Percentiles rank a stretch among this genome's conserved stretches.
Conservation (phyloP, 768 basidiomycete species). For the Suillus clintonianus region DNA sequence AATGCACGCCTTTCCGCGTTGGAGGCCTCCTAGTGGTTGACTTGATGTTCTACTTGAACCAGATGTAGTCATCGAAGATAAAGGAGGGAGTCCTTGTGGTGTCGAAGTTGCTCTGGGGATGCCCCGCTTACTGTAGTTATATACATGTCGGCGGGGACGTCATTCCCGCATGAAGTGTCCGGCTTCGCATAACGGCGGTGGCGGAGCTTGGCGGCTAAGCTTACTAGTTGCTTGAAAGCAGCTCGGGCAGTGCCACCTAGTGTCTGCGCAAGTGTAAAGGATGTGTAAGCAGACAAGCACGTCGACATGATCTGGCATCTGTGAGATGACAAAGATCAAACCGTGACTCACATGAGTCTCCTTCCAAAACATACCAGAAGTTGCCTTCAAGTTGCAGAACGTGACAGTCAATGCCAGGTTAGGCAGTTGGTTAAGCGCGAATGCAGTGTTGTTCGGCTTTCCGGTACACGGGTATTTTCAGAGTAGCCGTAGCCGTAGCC, state of each 20-base stretch:
- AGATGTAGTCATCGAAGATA: slow-evolving; percentile 4
- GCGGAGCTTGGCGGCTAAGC: not conserved
- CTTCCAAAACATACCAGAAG: not conserved
- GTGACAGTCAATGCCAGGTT: too few species aligned
- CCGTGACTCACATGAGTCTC: not conserved
- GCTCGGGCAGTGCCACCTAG: not conserved
- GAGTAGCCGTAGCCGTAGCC: too few species aligned
- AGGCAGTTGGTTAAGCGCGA: too few species aligned
- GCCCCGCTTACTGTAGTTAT: not conserved
- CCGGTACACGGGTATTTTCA: not conserved
- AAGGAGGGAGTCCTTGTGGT: not conserved
- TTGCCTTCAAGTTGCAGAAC: too few species aligned
- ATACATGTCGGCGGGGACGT: not conserved
- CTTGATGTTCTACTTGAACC: not conserved
- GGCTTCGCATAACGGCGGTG: not conserved
- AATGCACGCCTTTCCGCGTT: slow-evolving; percentile 52
- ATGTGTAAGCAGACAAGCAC: not conserved
- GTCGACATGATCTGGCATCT: not conserved
- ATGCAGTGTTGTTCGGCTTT: not conserved
- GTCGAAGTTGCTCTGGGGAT: too few species aligned
- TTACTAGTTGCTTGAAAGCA: not conserved
- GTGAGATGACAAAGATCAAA: not conserved
- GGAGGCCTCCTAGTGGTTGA: slow-evolving; percentile 30
- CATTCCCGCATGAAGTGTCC: not conserved
- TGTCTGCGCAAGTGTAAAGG: not conserved